Base-by-base conservation (phyloP, 345 rosid genomes). In the Pistacia vera region DNA sequence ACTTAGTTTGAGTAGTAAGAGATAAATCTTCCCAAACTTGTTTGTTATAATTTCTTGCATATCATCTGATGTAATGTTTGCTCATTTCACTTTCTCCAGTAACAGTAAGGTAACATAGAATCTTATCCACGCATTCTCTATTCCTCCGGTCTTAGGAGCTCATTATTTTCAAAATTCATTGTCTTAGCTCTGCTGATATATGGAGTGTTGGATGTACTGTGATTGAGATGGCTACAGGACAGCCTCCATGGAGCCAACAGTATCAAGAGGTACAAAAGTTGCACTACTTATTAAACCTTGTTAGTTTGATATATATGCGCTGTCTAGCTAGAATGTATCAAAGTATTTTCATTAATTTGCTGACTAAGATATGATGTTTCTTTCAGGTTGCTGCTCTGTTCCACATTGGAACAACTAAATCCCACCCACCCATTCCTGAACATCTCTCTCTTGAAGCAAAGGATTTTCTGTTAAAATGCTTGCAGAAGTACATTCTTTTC, bases 131-230 rank as follows among this genome's bases (percentile, higher is more conserved):
- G 46, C 38, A 55, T 38, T 51, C 14, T 28, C 28, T 57, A 14
- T 22, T 41, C 16, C 17, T 73, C 38, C 68, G 16, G 71, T 65
- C n/a, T 64, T 58, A 35, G 70, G 74, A 60, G 25, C 72, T 77
- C 44, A 81, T 71, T 80, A 35, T 30, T 78, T 77, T 69, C 67
- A 13, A 61, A 58, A 73, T 80, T 73, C 48, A 68, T 63, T 75
- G 77, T 76, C 68, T 54, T 78, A 95, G 99, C 85, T 93, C 99
- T 83, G 98, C 98, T 77, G 97, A 92, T 78, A 89, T 93, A 81
- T 93, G 99, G 98, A 93, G 98, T 63, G 94, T 95, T 25, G 99
- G 97, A 38, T 95, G 99, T 79, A 95, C 99, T 28, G 94, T 95
- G 77, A 95, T 95, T 68, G 99, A 95, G 86, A 95, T 95, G 98